Evolutionary conservation across 192 early-diverging fungal species (phyloP).

Genomic region (Coemansia sp.): DNA sequence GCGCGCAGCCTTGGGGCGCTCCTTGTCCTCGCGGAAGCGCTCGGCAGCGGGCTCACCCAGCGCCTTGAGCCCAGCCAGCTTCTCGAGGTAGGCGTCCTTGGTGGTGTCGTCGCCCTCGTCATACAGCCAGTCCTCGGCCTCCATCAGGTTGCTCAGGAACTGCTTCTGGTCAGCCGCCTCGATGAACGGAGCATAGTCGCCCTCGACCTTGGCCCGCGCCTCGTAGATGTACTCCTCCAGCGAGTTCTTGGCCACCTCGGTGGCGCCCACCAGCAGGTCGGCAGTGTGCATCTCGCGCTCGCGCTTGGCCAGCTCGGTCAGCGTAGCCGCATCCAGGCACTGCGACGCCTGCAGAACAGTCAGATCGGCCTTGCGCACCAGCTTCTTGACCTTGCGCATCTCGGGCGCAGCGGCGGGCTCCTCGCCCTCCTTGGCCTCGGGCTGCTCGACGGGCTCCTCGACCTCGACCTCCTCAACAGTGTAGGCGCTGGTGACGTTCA

Average conservation of each 20-base stretch:
- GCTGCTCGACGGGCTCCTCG: constrained; percentile 70
- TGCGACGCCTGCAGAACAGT: constrained; percentile 63
- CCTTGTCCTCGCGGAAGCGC: constrained; percentile 80
- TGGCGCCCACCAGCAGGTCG: constrained; percentile 90
- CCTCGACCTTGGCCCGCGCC: constrained; percentile 81
- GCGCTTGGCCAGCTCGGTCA: constrained; percentile 68
- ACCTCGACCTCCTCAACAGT: constrained; percentile 85
- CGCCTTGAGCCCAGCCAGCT: constrained; percentile 75
- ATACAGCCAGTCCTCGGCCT: constrained; percentile 97
- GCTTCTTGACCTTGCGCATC: constrained; percentile 86
- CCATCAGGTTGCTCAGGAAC: constrained; percentile 68
- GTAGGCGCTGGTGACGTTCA: constrained; percentile 79
- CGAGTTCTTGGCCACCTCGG: constrained; percentile 89
- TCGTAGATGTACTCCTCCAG: constrained; percentile 99
- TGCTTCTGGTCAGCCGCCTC: constrained; percentile 66
- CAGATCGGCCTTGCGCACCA: constrained; percentile 84
- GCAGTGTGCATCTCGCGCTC: constrained; percentile 82
- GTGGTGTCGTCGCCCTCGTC: constrained; percentile 92
- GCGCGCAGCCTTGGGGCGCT: constrained; percentile 80
- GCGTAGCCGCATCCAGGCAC: constrained; percentile 57
- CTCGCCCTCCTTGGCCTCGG: constrained; percentile 59
- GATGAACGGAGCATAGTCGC: constrained; percentile 70
- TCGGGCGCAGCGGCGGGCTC: constrained; percentile 52
- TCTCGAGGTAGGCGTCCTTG: constrained; percentile 84
- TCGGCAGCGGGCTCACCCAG: constrained; percentile 77